Evolutionary conservation across 148 eudicot genomes (phyloP), one percentile per base, ranked within the genome.

Genomic region (Rhododendron kiyosumense): DNA sequence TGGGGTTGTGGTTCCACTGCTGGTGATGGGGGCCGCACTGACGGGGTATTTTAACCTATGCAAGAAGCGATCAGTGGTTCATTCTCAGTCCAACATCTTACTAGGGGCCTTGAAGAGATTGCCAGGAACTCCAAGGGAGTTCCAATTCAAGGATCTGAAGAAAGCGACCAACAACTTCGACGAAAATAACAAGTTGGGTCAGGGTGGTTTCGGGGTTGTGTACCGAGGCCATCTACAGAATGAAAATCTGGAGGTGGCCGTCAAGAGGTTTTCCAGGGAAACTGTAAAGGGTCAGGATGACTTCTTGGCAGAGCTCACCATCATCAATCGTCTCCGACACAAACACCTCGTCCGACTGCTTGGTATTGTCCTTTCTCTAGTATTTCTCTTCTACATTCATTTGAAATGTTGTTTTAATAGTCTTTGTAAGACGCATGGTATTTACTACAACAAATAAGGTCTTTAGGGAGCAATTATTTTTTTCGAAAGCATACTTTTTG

Each of bases 181-280:
- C 7, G 94, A 89, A 69, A 95, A 89, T 89, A 87, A 88, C 61
- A 93, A 90, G 84, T 84, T 96, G 15, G 99, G 99, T 1, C 91
- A 94, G 81, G 99, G 99, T 15, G 99, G 99, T 3, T 96, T 84
- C 69, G 99, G 99, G 1, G 93, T 92, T 9, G 99, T 96, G 3
- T 96, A 93, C 36, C 90, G 48, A 85, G 99, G 96, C 52, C 28
- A 84, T 1, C 54, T 96, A 22, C 83, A 86, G 0, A 78, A 28
- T 71, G 98, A 96, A 65, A 87, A 86, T 71, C 51, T 86, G 45
- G 96, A 93, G 57, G 92, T 96, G 45, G 99, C 99, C 0, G 96
- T 96, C 3, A 96, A 96, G 87, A 88, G 91, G 88, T 96, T 96
- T 73, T 90, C 94, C 0, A 92, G 99, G 74, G 99, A 92, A 32